These are phyloP conservation scores for Diaporthe sp. DNA, from an alignment of 2,329 filamentous ascomycete species.

Conservation along the genomic window DNA sequence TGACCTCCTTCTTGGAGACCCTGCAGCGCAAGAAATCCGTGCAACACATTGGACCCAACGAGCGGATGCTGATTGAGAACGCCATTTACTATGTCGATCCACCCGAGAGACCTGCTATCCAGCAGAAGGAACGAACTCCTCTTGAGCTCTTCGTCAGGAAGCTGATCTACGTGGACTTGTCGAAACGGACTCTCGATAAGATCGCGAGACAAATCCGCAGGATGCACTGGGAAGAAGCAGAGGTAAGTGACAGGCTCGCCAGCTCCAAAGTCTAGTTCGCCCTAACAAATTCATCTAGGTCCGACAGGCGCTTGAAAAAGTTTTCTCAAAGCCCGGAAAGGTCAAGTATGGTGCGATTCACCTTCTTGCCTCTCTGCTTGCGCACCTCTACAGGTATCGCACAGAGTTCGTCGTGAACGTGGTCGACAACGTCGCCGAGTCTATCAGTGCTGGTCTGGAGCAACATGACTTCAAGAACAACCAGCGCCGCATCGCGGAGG, in stretches of 20 bases:
- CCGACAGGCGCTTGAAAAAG: constrained; percentile 74
- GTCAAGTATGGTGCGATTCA: constrained; percentile 98
- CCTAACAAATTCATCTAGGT: constrained; percentile 60
- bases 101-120: constrained; percentile 91
- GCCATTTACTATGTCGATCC: constrained; percentile 98
- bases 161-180: constrained; percentile 93
- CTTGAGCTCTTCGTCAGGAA: constrained; percentile 94
- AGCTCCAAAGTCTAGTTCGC: constrained; percentile 40
- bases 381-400: constrained; percentile 91
- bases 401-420: constrained; percentile 91
- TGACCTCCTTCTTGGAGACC: constrained; percentile 94
- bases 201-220: constrained; percentile 94
- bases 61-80: constrained; percentile 98
- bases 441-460: constrained; percentile 88
- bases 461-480: constrained; percentile 98
- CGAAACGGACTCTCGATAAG: constrained; percentile 93
- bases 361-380: constrained; percentile 88
- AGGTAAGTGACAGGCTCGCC: constrained; percentile 62
- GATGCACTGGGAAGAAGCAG: constrained; percentile 95
- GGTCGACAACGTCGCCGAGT: constrained; percentile 92
- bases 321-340: constrained; percentile 96
- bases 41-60: constrained; percentile 94
- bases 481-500: constrained; percentile 92
- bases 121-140: constrained; percentile 95
- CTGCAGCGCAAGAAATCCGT: constrained; percentile 95